These are phyloP conservation scores for Nicotiana knightiana DNA, from an alignment of 257 asterid species.

Conservation along the genomic window DNA sequence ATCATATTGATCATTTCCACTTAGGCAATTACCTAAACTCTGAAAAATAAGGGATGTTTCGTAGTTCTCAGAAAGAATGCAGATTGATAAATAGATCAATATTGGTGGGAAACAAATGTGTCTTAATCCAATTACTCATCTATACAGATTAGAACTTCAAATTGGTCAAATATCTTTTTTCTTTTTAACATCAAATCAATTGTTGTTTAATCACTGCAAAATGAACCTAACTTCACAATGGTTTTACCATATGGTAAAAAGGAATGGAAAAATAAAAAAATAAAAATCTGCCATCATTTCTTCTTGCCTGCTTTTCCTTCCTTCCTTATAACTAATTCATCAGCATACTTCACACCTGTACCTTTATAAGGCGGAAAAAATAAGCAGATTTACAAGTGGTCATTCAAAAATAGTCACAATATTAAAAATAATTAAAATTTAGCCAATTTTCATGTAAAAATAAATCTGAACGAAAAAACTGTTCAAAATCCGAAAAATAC, in stretches of 20 bases:
- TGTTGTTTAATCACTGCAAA: neutral
- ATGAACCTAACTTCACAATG: neutral
- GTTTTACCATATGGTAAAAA: neutral
- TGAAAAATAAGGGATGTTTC: neutral
- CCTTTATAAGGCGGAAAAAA: slow-evolving; percentile 59
- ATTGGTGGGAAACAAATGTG: no score
- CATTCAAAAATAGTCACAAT: no score
- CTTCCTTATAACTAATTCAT: slow-evolving; percentile 71
- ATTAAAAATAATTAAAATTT: no score
- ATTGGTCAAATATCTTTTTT: neutral
- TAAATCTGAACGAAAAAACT: no score
- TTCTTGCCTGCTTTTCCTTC: slow-evolving; percentile 96
- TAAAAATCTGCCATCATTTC: slow-evolving; percentile 23
- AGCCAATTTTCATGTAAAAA: no score
- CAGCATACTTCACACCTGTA: slow-evolving; percentile 81
- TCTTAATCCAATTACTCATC: neutral
- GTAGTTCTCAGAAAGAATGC: neutral
- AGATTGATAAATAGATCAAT: neutral
- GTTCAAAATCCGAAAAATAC: no score
- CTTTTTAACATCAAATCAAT: neutral
- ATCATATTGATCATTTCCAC: neutral
- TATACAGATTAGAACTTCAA: neutral
- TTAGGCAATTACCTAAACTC: neutral
- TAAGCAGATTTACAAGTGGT: no score
- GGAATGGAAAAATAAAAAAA: neutral